Evolutionary conservation across 371 early-diverging fungal genomes (phyloP).

Genomic region (Neoconidiobolus thromboides): DNA sequence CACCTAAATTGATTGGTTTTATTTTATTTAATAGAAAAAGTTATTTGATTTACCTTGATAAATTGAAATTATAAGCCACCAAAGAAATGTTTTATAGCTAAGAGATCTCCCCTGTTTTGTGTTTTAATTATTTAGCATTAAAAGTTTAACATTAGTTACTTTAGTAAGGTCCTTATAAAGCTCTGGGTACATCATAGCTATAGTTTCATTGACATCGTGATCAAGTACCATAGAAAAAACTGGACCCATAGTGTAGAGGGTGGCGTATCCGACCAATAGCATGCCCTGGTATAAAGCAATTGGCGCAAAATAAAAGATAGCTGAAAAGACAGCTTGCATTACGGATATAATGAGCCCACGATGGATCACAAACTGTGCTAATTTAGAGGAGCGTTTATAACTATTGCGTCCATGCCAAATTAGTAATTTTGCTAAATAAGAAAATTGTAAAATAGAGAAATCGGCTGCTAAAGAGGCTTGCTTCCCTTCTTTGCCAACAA

Average conservation of each 20-base stretch:
- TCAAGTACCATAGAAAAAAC: slow-evolving; percentile 91
- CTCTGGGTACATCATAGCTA: slow-evolving; percentile 90
- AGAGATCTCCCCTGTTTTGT: slow-evolving; percentile 54
- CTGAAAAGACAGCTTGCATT: slow-evolving; percentile 98
- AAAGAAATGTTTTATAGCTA: slow-evolving; percentile 82
- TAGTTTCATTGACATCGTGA: slow-evolving; percentile 78
- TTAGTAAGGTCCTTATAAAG: slow-evolving; percentile 92
- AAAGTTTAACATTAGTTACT: slow-evolving; percentile 12
- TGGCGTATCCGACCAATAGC: slow-evolving; percentile 36
- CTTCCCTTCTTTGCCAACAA: slow-evolving; percentile 97
- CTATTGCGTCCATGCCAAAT: slow-evolving; percentile 97
- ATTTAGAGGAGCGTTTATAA: slow-evolving; percentile 72
- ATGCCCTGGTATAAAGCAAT: slow-evolving; percentile 86
- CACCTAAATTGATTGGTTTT: slow-evolving; percentile 20
- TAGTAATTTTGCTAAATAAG: slow-evolving; percentile 58
- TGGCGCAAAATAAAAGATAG: slow-evolving; percentile 95
- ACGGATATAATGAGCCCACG: slow-evolving; percentile 94
- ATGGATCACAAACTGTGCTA: slow-evolving; percentile 98
- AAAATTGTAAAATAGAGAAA: slow-evolving; percentile 87
- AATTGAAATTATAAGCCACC: slow-evolving; percentile 86
- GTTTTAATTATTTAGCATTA: neutral
- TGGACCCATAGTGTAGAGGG: slow-evolving; percentile 94
- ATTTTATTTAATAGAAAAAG: neutral
- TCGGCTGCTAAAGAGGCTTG: slow-evolving; percentile 97
- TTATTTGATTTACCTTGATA: slow-evolving; percentile 58